Evolutionary conservation across 768 basidiomycete genomes (phyloP).

Genomic region (Kwoniella heveanensis): DNA sequence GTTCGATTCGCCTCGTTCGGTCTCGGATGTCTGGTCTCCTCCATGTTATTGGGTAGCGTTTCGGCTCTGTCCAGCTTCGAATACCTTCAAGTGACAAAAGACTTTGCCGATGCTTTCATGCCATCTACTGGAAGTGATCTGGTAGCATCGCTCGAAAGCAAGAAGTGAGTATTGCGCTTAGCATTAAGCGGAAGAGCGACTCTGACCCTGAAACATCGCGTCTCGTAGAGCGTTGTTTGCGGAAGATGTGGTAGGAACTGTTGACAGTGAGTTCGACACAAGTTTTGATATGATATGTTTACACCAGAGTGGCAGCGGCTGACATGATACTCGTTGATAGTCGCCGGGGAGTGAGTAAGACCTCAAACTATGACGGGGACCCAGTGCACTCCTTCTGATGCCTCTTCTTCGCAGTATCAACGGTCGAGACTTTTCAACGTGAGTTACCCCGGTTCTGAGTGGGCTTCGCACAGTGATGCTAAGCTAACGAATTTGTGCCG

Average conservation of each 20-base stretch:
- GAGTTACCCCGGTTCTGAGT: slow-evolving; percentile 1
- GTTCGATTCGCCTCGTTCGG: background rate
- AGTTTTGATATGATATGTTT: background rate
- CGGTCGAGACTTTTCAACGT: slow-evolving; percentile 37
- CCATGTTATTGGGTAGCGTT: background rate
- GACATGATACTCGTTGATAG: background rate
- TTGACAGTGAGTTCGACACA: slow-evolving; percentile 26
- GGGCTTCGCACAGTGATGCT: background rate
- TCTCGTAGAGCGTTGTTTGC: slow-evolving; percentile 34
- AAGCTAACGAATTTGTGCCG: background rate
- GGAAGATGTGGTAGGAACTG: slow-evolving; percentile 34
- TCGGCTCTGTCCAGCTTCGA: slow-evolving; percentile 18
- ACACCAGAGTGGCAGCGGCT: background rate
- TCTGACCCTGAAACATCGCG: too few species aligned
- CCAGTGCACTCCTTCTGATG: too few species aligned
- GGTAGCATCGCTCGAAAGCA: slow-evolving; percentile 12
- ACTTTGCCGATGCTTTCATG: slow-evolving; percentile 30
- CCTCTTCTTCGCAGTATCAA: slow-evolving; percentile 27
- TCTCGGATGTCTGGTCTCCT: background rate
- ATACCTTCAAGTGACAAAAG: slow-evolving; percentile 17
- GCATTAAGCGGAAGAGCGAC: too few species aligned
- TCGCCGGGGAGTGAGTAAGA: background rate
- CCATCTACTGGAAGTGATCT: slow-evolving; percentile 6
- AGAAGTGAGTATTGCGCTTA: slow-evolving; percentile 21
- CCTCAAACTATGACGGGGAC: too few species aligned